A percentile compares a stretch with the other conserved stretches of the same genome.
These are phyloP conservation scores for Colletotrichum acutatum DNA, from an alignment of 2,329 filamentous ascomycete species.

Conservation along the genomic window DNA sequence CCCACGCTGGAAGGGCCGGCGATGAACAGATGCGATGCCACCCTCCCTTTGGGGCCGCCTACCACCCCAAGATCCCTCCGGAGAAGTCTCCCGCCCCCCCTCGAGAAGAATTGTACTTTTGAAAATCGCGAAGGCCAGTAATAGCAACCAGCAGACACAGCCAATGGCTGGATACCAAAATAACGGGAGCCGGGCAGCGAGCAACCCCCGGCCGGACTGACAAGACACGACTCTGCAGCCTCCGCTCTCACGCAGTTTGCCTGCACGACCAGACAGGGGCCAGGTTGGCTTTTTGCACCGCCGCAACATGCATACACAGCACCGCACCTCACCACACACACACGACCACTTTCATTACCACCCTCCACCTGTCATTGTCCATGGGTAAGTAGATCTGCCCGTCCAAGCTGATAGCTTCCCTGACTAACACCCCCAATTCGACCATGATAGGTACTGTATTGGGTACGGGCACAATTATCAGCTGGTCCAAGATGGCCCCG, in stretches of 20 bases:
- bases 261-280: conserved; percentile 30
- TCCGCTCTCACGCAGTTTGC: conserved; percentile 28
- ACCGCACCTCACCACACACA: conserved; percentile 18
- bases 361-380: conserved; percentile 8
- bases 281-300: conserved; percentile 29
- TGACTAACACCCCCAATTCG: conserved; percentile 20
- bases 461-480: conserved; percentile 18
- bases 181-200: conserved; percentile 12
- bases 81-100: conserved; percentile 16
- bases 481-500: conserved; percentile 24
- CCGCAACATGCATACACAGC: conserved; percentile 24
- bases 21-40: conserved; percentile 32
- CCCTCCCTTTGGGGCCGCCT: conserved; percentile 13
- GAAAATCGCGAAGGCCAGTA: conserved; percentile 22
- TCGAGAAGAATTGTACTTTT: neutral
- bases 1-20: conserved; percentile 20
- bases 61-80: conserved; percentile 4
- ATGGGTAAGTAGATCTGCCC: conserved; percentile 8
- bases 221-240: conserved; percentile 27
- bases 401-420: conserved; percentile 10
- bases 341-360: conserved; percentile 5
- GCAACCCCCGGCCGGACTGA: conserved; percentile 12
- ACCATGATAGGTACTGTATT: conserved; percentile 19
- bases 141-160: conserved; percentile 21
- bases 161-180: conserved; percentile 24